Conservation (phyloP, 345 rosid species). For the Rhizophora mangle region DNA sequence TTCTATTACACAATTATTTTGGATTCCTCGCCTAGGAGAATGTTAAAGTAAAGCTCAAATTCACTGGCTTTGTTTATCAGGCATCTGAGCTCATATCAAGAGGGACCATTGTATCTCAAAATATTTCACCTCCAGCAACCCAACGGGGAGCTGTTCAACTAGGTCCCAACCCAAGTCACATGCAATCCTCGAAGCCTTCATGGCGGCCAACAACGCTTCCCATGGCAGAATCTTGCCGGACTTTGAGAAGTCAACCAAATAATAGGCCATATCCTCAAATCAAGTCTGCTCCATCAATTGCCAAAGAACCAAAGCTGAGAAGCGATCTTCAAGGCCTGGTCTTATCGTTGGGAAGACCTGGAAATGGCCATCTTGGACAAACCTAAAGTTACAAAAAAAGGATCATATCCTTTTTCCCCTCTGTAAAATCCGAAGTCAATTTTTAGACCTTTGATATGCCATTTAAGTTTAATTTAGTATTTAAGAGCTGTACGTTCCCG, state of each 20-base stretch:
- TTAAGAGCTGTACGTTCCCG: too few species aligned
- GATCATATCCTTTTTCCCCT: neutral
- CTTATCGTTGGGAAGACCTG: slow-evolving; percentile 70
- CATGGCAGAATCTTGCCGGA: slow-evolving; percentile 19
- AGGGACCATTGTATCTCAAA: slow-evolving; percentile 30
- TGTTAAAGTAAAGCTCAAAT: neutral
- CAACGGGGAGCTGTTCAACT: slow-evolving; percentile 24
- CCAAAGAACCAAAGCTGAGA: slow-evolving; percentile 39
- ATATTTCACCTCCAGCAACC: slow-evolving; percentile 17
- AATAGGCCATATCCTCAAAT: slow-evolving; percentile 20
- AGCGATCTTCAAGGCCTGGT: slow-evolving; percentile 67
- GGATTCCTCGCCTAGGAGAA: neutral
- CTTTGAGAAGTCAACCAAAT: slow-evolving; percentile 14
- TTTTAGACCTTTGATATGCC: neutral
- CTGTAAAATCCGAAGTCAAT: slow-evolving; percentile 6
- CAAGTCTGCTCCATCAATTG: slow-evolving; percentile 24
- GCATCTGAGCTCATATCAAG: slow-evolving; percentile 30
- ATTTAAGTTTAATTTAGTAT: too few species aligned
- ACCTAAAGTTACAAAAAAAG: neutral
- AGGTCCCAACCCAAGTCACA: slow-evolving; percentile 17
- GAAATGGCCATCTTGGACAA: slow-evolving; percentile 28
- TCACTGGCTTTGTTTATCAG: slow-evolving; percentile 18
- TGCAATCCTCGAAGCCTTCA: slow-evolving; percentile 18
- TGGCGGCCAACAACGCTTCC: slow-evolving; percentile 18
- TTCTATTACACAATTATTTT: neutral